A percentile compares a stretch with the other conserved stretches of the same genome.
Conservation (phyloP, 805 yeast species). For the Saccharomycopsis capsularis region DNA sequence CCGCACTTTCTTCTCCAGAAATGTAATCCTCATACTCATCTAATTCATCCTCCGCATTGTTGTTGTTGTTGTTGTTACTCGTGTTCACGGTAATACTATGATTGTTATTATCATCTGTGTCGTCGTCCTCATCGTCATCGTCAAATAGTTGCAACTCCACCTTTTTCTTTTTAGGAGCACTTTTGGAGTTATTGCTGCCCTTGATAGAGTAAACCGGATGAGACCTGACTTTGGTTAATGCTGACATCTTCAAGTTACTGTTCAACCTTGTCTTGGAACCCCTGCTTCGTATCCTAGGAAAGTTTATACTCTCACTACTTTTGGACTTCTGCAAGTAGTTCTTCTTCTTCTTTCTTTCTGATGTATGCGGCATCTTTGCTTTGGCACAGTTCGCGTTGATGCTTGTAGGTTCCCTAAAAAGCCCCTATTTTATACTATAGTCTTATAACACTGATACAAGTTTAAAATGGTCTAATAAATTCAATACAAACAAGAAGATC, state of each 20-base stretch:
- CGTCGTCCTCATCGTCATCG: constrained; percentile 10
- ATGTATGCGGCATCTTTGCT: neutral
- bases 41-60: neutral
- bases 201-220: constrained; percentile 11
- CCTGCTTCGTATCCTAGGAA: constrained; percentile 6
- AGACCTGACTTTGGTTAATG: constrained; percentile 9
- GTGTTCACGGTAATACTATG: too few species aligned
- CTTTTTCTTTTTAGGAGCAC: constrained; percentile 1
- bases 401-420: too few species aligned
- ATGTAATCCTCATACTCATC: neutral
- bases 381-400: too few species aligned
- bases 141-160: constrained; percentile 11
- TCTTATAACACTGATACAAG: too few species aligned
- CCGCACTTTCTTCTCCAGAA: too few species aligned
- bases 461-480: too few species aligned
- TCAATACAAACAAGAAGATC: too few species aligned
- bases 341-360: constrained; percentile 7
- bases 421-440: too few species aligned
- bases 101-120: neutral
- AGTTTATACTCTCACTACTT: constrained; percentile 10
- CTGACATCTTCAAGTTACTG: constrained; percentile 12
- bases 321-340: constrained; percentile 6
- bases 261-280: constrained; percentile 9
- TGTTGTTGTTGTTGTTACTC: neutral
- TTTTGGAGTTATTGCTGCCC: constrained; percentile 1